Conservation (phyloP, 1,139 yeast genomes). For the Kurtzmaniella quercitrusa region DNA sequence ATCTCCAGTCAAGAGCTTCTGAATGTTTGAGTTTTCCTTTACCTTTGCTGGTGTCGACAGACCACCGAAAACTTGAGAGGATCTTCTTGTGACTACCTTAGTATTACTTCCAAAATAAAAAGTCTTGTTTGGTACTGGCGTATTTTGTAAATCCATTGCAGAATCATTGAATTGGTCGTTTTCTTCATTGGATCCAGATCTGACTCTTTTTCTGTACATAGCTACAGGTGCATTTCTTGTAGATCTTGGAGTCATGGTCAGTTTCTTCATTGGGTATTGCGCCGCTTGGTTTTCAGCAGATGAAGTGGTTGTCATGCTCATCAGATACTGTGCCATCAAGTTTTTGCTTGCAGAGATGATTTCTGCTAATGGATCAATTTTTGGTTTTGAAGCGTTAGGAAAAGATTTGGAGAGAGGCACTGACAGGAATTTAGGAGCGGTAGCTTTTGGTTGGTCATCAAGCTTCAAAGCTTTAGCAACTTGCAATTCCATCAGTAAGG, state of each 20-base stretch:
- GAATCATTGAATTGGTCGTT: not conserved
- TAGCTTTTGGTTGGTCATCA: constrained; percentile 15
- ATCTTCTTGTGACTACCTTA: constrained; percentile 14
- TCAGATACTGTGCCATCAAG: constrained; percentile 14
- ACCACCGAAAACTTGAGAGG: constrained; percentile 9
- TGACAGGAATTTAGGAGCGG: constrained; percentile 10
- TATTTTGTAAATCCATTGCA: not conserved
- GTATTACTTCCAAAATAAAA: constrained; percentile 28
- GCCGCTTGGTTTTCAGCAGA: not conserved
- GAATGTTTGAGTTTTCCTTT: constrained; percentile 11
- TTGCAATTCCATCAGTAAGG: constrained; percentile 16
- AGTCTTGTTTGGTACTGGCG: constrained; percentile 28
- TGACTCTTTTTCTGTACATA: not conserved
- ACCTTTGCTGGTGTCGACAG: constrained; percentile 26
- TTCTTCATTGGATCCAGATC: not conserved
- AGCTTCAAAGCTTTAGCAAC: constrained; percentile 24
- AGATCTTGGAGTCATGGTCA: constrained; percentile 1
- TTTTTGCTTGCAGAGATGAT: constrained; percentile 21
- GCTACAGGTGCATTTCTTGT: not conserved
- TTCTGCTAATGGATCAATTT: constrained; percentile 27
- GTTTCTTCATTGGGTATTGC: not conserved
- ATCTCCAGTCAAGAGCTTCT: constrained; percentile 10
- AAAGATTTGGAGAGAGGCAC: constrained; percentile 14
- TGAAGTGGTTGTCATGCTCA: not conserved
- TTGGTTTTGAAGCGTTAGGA: constrained; percentile 1